A percentile compares a stretch with the other conserved stretches of the same genome.
These are phyloP conservation scores for Brassica napus DNA, from an alignment of 345 rosid genomes.

Conservation along the genomic window Da-Ae NC_063450.1:44247501-44248000, in stretches of 20 bases:
- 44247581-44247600: conserved; percentile 6
- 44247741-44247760: conserved; percentile 73
- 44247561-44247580: background rate
- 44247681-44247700: conserved; percentile 70
- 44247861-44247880: background rate
- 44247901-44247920: conserved; percentile 69
- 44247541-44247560: background rate
- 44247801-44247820: background rate
- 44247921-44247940: conserved; percentile 78
- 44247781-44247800: conserved; percentile 47
- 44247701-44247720: conserved; percentile 85
- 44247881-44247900: conserved; percentile 76
- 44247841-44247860: background rate
- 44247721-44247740: conserved; percentile 88
- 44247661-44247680: conserved; percentile 63
- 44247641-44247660: conserved; percentile 63
- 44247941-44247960: conserved; percentile 30
- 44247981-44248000: conserved; percentile 54
- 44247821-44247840: background rate
- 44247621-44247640: conserved; percentile 57
- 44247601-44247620: conserved; percentile 87
- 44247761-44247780: conserved; percentile 69
- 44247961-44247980: conserved; percentile 70
- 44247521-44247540: background rate
- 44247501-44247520: conserved; percentile 49